A percentile compares a stretch with the other conserved stretches of the same genome.
These are phyloP conservation scores for Scheffersomyces coipomensis DNA, from an alignment of 805 yeast species.

Conservation along the genomic window DNA sequence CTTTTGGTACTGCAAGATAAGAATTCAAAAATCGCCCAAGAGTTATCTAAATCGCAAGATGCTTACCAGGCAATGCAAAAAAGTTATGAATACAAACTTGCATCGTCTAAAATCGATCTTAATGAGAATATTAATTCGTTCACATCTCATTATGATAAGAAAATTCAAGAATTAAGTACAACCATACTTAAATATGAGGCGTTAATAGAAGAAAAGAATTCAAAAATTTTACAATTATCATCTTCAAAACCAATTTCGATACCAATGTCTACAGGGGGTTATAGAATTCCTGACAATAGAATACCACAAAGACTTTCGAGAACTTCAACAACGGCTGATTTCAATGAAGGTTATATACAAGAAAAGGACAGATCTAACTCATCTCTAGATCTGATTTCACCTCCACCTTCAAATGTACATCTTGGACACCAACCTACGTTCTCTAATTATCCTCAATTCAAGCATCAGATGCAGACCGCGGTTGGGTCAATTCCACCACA, in stretches of 20 bases:
- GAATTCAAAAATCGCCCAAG: slow-evolving; percentile 14
- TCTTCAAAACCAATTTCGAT: slow-evolving; percentile 39
- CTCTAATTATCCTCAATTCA: background rate
- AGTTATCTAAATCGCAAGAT: slow-evolving; percentile 14
- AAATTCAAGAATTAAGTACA: slow-evolving; percentile 30
- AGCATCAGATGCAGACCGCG: background rate
- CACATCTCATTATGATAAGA: slow-evolving; percentile 29
- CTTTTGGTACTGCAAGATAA: slow-evolving; percentile 16
- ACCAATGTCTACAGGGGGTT: slow-evolving; percentile 15
- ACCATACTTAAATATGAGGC: slow-evolving; percentile 31
- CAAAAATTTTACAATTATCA: slow-evolving; percentile 31
- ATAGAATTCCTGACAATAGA: background rate
- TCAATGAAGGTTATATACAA: slow-evolving; percentile 1
- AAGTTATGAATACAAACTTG: slow-evolving; percentile 20
- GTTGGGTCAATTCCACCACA: too few species aligned
- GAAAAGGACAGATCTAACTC: slow-evolving; percentile 1
- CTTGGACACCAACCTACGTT: slow-evolving; percentile 5
- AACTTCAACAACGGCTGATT: background rate
- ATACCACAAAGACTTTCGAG: background rate
- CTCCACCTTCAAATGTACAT: slow-evolving; percentile 1
- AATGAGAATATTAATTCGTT: slow-evolving; percentile 21
- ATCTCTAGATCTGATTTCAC: slow-evolving; percentile 2
- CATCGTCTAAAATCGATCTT: slow-evolving; percentile 22
- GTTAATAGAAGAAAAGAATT: slow-evolving; percentile 35
- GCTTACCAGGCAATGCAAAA: slow-evolving; percentile 14